These are phyloP conservation scores for Barbarea vulgaris DNA, from an alignment of 345 rosid species.

Conservation along the genomic window DNA sequence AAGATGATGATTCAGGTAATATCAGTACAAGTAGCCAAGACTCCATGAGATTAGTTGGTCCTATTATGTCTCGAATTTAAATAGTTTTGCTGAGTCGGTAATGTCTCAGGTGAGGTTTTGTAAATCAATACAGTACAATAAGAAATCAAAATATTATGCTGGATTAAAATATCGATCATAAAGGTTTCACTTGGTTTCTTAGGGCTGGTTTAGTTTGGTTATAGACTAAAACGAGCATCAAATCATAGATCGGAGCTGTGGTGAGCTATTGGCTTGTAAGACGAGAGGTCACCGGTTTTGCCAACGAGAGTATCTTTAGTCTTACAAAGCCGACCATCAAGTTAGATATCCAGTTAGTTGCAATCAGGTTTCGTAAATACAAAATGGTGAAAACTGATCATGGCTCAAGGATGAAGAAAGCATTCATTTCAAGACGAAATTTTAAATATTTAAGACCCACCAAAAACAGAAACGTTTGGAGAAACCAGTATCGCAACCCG, in stretches of 20 bases:
- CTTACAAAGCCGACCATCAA: not conserved
- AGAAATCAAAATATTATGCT: not conserved
- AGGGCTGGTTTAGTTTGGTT: not conserved
- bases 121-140: not conserved
- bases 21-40: slow-evolving; percentile 1
- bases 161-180: not conserved
- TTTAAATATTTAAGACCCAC: not conserved
- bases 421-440: not conserved
- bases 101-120: not conserved
- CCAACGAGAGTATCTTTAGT: not conserved
- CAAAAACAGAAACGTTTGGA: slow-evolving; percentile 22
- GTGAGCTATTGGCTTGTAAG: not conserved
- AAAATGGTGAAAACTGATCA: not conserved
- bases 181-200: not conserved
- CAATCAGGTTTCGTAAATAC: not conserved
- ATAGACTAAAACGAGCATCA: not conserved
- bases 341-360: not conserved
- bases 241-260: not conserved
- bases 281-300: not conserved
- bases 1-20: slow-evolving; percentile 13
- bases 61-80: slow-evolving; percentile 34
- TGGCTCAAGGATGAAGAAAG: not conserved
- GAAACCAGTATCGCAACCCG: slow-evolving; percentile 12
- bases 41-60: not conserved
- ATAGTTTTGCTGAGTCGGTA: not conserved